A percentile compares a stretch with the other conserved stretches of the same genome.
Conservation (phyloP, 1,139 yeast genomes). For the Tardiomyces blankii region DNA sequence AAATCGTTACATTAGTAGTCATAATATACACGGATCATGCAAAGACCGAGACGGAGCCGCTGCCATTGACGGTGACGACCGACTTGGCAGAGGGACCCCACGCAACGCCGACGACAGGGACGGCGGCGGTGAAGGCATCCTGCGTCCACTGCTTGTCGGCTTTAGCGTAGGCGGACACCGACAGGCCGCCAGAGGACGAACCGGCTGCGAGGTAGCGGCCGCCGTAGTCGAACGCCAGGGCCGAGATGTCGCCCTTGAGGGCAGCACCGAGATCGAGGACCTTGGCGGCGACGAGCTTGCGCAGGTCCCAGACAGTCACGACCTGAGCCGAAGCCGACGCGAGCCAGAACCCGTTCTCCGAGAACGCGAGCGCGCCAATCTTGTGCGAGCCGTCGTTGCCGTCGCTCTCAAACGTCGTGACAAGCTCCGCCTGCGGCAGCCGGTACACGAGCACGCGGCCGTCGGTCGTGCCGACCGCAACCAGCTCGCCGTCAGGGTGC, state of each 20-base stretch:
- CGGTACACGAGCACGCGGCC: conserved; percentile 36
- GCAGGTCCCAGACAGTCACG: conserved; percentile 16
- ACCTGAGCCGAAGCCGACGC: conserved; percentile 20
- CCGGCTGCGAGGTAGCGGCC: conserved; percentile 23
- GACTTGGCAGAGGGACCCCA: conserved; percentile 14
- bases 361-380: conserved; percentile 39
- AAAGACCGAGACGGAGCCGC: background rate
- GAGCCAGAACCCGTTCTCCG: conserved; percentile 65
- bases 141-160: conserved; percentile 11
- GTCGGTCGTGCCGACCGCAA: conserved; percentile 36
- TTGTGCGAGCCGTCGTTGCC: conserved; percentile 18
- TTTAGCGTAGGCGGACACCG: conserved; percentile 13
- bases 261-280: conserved; percentile 14
- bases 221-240: conserved; percentile 36
- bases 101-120: conserved; percentile 9
- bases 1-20: no score
- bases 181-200: conserved; percentile 8
- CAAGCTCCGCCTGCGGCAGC: conserved; percentile 28
- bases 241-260: conserved; percentile 8
- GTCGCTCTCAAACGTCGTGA: conserved; percentile 23
- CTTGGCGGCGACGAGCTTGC: conserved; percentile 11
- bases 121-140: conserved; percentile 3
- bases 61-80: conserved; percentile 8
- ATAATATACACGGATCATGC: no score
- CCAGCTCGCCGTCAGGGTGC: conserved; percentile 57